Percentiles rank a stretch among this genome's conserved stretches.
phyloP scores from a whole-genome alignment of 345 rosid genomes.

The Psidium guajava region DNA sequence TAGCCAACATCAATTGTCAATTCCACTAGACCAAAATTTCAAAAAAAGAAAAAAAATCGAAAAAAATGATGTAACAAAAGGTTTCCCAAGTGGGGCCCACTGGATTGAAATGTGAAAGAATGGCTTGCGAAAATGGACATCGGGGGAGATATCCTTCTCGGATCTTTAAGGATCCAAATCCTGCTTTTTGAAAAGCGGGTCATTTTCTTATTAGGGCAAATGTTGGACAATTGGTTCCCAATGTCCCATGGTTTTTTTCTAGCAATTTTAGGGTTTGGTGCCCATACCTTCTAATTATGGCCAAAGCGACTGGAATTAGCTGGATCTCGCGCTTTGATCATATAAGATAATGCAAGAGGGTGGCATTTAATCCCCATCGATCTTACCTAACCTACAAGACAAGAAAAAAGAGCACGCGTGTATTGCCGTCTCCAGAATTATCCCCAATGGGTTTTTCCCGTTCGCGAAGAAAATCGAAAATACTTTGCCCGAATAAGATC shows the following conservation, averaged over 20 bases:
- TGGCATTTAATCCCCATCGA: background rate
- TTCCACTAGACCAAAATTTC: background rate
- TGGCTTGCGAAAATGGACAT: background rate
- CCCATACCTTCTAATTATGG: background rate
- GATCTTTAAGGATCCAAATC: background rate
- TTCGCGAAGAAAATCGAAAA: too few relatives aligned
- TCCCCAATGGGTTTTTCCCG: background rate
- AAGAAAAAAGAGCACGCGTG: background rate
- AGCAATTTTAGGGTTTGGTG: background rate
- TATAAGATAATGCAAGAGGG: background rate
- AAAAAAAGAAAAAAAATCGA: too few relatives aligned
- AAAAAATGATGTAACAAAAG: too few relatives aligned
- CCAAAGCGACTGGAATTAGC: background rate
- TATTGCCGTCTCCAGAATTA: accelerated
- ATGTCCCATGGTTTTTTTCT: background rate
- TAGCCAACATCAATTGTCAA: background rate
- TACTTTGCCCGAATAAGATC: accelerated
- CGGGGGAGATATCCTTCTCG: background rate
- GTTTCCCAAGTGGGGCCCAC: background rate
- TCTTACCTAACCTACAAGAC: background rate
- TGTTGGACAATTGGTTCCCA: background rate
- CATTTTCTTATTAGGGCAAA: background rate
- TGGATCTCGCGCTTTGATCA: background rate
- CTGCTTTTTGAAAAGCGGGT: background rate
- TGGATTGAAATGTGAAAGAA: background rate